Evolutionary conservation across 2,329 filamentous ascomycete genomes (phyloP), one percentile per base, ranked within the genome.

Genomic region (Trichoderma pleuroti): DNA sequence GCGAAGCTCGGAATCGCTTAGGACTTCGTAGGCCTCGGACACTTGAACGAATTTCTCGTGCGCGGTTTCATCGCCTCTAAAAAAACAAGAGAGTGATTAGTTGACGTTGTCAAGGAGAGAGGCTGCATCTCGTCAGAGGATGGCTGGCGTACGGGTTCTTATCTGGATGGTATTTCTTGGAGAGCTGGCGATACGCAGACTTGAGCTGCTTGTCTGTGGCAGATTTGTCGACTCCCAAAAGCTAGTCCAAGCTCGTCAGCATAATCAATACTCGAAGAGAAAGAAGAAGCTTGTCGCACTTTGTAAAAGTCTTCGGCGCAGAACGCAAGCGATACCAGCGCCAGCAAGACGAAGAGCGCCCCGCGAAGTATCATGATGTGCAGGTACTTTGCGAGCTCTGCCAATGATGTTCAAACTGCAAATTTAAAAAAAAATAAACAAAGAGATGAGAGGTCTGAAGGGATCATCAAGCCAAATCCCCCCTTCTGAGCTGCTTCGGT

Each of bases 161-260:
- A 82, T 99, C 96, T 4, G 96, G 96, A 79, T 99, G 96, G 81
- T 88, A 98, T 80, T 97, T 97, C 82, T 98, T 98, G 84, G 93
- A 97, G 12, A 99, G 86, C 72, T 90, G 91, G 72, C 94, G 90
- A 82, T 99, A 99, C 26, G 96, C 94, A 59, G 92, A 92, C 82
- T 99, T 99, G 79, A 99, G 91, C 77, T 98, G 92, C 77, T 91
- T 90, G 68, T 97, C 94, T 60, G 89, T 91, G 18, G 95, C 95
- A 72, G 91, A 86, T 77, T 89, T 93, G 77, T 91, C 88, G 73
- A 99, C 83, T 68, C 92, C 93, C 30, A 99, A 88, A 71, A 97
- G 83, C 90, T 97, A 64, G 28, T 16, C 0, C 16, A 10, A 28
- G 5, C 12, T 2, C 9, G 26, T 75, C 39, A 74, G 68, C 64